Base-by-base conservation (phyloP, 305 asterid genomes). In the Solanum chacoense region DNA sequence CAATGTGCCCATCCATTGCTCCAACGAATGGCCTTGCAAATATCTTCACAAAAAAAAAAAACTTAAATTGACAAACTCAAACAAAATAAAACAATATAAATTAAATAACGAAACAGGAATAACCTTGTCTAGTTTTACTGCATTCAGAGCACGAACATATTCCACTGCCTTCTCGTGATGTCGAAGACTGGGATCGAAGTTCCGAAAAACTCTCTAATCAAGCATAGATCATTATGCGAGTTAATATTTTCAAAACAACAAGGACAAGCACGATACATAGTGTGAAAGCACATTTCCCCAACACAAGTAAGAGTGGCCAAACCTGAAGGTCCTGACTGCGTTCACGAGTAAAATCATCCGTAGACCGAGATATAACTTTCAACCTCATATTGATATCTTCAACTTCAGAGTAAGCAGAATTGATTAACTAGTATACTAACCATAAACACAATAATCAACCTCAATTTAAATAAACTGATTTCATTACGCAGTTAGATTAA, bases 261-360 rank as follows among this genome's bases (percentile, higher is more conserved):
- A 14, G 65, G 84, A 20, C 37, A 45, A 32, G 89, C 35, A 77
- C 28, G 89, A 18, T 74, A 50, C 35, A 29, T 28, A 26, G 85
- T 6, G 69, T 40, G 72, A 81, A 45, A 81, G 37, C 29, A 81
- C 40, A 45, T 29, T 29, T 83, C 11, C 14, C 16, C 29, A 50
- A 50, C 86, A 45, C 2, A 31, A 28, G 63, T 18, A 14, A 75
- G 63, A 76, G 75, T 20, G 31, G 12, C 45, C 86, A 34, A 90
- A 95, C 98, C 98, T 97, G 99, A 87, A 97, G 98, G 89, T 97
- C 98, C 90, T 95, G 95, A 92, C 99, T 97, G 87, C 99, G 94
- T 93, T 96, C 99, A 24, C 98, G 97, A 18, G 99, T 97, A 94
- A 95, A 97, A 26, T 96, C 98, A 87, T 96, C 98, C 2, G 96